Evolutionary conservation across 2,329 filamentous ascomycete species (phyloP), one percentile per base, ranked within the genome.

Genomic region (Teratosphaeria zuluensis): DNA sequence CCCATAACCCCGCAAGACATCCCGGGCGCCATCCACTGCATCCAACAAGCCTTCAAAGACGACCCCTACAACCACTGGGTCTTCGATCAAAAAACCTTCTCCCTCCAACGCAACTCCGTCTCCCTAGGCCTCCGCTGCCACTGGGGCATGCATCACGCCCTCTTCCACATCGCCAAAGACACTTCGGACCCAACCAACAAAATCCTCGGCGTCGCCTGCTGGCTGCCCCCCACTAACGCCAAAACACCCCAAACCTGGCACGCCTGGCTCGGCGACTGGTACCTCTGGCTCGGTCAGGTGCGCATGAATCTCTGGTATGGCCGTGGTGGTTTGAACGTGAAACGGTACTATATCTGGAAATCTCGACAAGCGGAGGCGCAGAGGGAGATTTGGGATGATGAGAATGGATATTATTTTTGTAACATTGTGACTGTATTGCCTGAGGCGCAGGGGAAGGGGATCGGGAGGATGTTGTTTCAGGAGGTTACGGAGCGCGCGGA

Each of bases 341-440:
- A 80, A 73, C 81, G 87, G 5, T 90, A 90, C 69, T 85, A 82
- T 71, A 86, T 89, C 64, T 90, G 86, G 86, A 90, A 90, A 67
- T 77, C 77, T 4, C 78, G 81, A 5, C 87, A 90, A 70, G 78
- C 80, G 0, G 75, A 81, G 46, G 84, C 81, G 0, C 86, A 89
- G 58, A 74, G 75, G 0, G 73, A 80, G 30, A 72, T 89, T 3
- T 90, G 86, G 87, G 82, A 76, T 0, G 84, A 88, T 58, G 77
- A 80, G 0, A 76, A 79, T 4, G 87, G 87, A 0, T 90, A 90
- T 67, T 90, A 89, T 67, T 90, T 90, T 64, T 85, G 87, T 63
- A 90, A 90, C 66, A 88, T 90, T 61, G 83, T 90, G 66, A 85
- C 86, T 0, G 86, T 90, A 1, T 70, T 82, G 16, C 84, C 86